Conservation (phyloP, 352 stramenopile genomes). For the Globisporangium lucens region DNA sequence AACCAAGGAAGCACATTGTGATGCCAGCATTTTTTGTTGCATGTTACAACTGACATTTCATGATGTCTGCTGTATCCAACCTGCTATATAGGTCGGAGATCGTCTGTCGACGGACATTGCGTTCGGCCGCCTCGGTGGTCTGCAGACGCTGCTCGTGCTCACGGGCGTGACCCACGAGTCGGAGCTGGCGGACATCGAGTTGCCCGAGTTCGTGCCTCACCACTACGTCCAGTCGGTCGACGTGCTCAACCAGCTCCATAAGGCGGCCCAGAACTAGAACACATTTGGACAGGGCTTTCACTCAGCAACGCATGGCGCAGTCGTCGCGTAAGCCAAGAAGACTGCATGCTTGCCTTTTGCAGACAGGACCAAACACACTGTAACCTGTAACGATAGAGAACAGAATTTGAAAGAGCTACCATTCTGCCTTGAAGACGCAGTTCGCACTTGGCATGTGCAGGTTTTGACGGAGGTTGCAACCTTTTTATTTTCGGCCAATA, state of each 20-base stretch:
- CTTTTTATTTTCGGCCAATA: not conserved
- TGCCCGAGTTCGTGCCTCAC: constrained; percentile 54
- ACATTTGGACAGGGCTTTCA: not conserved
- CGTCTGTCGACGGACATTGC: constrained; percentile 82
- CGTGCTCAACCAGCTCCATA: constrained; percentile 65
- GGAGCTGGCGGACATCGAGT: constrained; percentile 51
- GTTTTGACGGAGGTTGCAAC: not conserved
- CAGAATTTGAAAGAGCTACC: not conserved
- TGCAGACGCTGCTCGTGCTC: constrained; percentile 77
- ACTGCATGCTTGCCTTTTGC: not conserved
- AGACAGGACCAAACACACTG: not conserved
- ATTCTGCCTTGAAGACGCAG: not conserved
- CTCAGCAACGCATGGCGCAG: not conserved
- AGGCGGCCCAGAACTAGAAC: constrained; percentile 22
- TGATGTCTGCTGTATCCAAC: constrained; percentile 1
- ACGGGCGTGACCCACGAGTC: constrained; percentile 61
- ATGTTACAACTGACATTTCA: not conserved
- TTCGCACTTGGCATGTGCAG: too few species aligned
- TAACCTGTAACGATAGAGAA: not conserved
- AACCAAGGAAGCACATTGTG: not conserved
- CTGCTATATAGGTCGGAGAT: constrained; percentile 65
- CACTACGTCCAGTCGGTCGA: constrained; percentile 72
- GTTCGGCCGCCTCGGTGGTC: constrained; percentile 66
- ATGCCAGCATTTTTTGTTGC: not conserved
- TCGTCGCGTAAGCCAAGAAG: too few species aligned